These are phyloP conservation scores for Arthrobotrys pseudoclavata DNA, from an alignment of 2,329 filamentous ascomycete genomes.

Conservation along the genomic window DNA sequence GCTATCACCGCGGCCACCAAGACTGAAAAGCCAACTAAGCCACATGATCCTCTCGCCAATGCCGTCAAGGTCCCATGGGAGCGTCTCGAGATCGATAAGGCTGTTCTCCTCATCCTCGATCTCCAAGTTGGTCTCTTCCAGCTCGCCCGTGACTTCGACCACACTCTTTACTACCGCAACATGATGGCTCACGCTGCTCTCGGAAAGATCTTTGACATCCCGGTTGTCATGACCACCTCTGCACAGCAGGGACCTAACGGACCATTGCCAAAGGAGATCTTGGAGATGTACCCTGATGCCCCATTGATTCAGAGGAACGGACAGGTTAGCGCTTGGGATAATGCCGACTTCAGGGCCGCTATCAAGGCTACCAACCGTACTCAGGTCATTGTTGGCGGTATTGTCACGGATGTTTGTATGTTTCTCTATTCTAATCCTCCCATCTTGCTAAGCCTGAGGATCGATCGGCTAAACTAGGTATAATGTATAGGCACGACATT, in stretches of 20 bases:
- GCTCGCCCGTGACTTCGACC: conserved; percentile 76
- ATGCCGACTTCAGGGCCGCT: conserved; percentile 76
- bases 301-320: conserved; percentile 77
- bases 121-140: conserved; percentile 74
- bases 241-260: conserved; percentile 79
- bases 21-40: conserved; percentile 49
- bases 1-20: conserved; percentile 60
- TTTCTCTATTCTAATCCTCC: background rate
- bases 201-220: conserved; percentile 76
- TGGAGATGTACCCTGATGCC: conserved; percentile 76
- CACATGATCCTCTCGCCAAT: conserved; percentile 35
- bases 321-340: conserved; percentile 84
- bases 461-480: conserved; percentile 37
- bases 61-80: conserved; percentile 62
- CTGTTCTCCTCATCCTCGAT: conserved; percentile 72
- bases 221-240: conserved; percentile 79
- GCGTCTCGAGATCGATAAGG: conserved; percentile 65
- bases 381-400: conserved; percentile 80
- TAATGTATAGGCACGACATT: conserved; percentile 73
- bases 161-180: conserved; percentile 75
- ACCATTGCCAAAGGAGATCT: conserved; percentile 77
- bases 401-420: conserved; percentile 79
- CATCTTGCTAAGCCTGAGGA: background rate
- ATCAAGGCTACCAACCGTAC: conserved; percentile 75
- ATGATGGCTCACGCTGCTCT: conserved; percentile 78